Base-by-base conservation (phyloP, 306 rosid species). In the Cucurbita moschata region DNA sequence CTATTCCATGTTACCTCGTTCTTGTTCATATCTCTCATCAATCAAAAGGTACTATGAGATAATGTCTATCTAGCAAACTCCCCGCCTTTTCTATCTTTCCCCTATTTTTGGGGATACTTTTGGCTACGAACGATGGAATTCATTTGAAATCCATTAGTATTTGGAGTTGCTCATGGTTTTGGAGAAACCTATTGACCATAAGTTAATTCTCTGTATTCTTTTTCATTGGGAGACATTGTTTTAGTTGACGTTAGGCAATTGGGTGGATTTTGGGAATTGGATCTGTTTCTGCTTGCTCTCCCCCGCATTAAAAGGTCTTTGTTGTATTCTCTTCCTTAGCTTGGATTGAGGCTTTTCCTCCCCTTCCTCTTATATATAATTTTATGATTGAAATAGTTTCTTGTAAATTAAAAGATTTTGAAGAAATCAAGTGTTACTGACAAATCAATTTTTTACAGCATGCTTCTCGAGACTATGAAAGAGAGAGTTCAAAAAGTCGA, bases 401-500 rank as follows among this genome's bases (percentile, higher is more conserved):
- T n/a, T 44, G 44, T 12, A 44, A 7, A 44, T 10, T 43, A 47
- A 13, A 13, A 4, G 39, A 66, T 66, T 65, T 42, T 5, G 15
- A 69, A 69, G 26, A 35, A 70, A 15, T 38, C 23, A 15, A 38
- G 35, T 38, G 16, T 30, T 30, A 15, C 43, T 26, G 43, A 70
- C 12, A 7, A 14, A 76, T 5, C 3, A 42, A 6, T 72, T 4
- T 69, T 58, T 77, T 80, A 78, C 91, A 91, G 99, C 90, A 79
- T 61, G 92, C 82, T 35, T 88, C 88, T 57, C 95, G 89, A 11
- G 99, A 94, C 74, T 79, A 85, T 68, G 99, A 94, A 71, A 91
- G 92, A 72, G 96, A 82, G 35, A 87, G 96, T 68, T 90, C 97
- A 8, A 90, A 87, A 85, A 90, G 96, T 77, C 82, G 96, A 74